These are phyloP conservation scores for Sparassis latifolia DNA, from an alignment of 1,284 basidiomycete species.

Conservation along the genomic window DNA sequence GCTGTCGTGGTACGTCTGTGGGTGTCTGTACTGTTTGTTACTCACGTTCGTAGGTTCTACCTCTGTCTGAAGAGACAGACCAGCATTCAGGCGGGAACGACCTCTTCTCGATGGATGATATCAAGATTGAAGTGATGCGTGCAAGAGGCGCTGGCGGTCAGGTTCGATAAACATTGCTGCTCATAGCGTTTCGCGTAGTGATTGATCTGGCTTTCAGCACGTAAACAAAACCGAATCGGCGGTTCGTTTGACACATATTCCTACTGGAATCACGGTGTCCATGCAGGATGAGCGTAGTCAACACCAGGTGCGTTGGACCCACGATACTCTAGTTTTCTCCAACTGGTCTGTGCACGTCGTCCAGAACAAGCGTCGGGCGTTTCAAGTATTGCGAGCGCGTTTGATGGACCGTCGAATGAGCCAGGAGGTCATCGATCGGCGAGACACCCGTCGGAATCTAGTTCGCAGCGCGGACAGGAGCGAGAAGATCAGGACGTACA, in stretches of 20 bases:
- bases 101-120: conserved; percentile 79
- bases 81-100: conserved; percentile 34
- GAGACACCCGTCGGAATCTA: conserved; percentile 65
- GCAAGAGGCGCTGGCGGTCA: conserved; percentile 95
- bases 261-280: conserved; percentile 91
- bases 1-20: conserved; percentile 66
- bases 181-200: not conserved
- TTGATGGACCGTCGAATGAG: conserved; percentile 75
- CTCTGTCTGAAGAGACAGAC: conserved; percentile 60
- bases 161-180: conserved; percentile 33
- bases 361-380: conserved; percentile 84
- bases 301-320: conserved; percentile 61
- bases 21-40: not conserved
- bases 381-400: conserved; percentile 78
- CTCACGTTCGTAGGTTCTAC: conserved; percentile 57
- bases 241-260: conserved; percentile 91
- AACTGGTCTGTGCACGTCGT: not conserved
- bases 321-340: not conserved
- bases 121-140: conserved; percentile 91
- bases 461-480: conserved; percentile 79
- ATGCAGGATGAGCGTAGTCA: conserved; percentile 99
- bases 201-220: conserved; percentile 46
- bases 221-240: conserved; percentile 99
- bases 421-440: conserved; percentile 63
- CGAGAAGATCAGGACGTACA: conserved; percentile 93